These are phyloP conservation scores for Saccharomycopsis hybrid DNA, from an alignment of 1,139 yeast genomes.

Conservation along the genomic window DNA sequence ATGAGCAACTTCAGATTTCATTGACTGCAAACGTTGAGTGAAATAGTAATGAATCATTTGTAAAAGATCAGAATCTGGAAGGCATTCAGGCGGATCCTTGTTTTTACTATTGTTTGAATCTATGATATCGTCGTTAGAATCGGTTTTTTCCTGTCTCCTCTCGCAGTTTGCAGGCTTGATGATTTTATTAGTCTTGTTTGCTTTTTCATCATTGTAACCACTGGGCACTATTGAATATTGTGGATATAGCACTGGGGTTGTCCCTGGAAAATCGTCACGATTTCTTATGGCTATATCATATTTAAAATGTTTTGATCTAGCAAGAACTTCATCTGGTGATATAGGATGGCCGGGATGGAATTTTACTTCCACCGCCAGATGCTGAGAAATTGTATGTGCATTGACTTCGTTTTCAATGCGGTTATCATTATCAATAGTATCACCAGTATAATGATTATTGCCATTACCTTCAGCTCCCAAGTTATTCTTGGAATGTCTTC, in stretches of 20 bases:
- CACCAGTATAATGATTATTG: no score
- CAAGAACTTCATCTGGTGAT: constrained; percentile 18
- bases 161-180: no score
- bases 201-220: background rate
- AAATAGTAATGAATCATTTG: constrained; percentile 49
- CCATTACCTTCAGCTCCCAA: no score
- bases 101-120: background rate
- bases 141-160: no score
- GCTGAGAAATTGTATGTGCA: no score
- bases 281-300: constrained; percentile 23
- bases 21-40: constrained; percentile 24
- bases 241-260: no score
- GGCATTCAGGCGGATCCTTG: constrained; percentile 19
- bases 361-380: no score
- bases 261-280: constrained; percentile 4
- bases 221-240: no score
- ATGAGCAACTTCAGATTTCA: constrained; percentile 19
- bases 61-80: constrained; percentile 51
- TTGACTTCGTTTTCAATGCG: no score
- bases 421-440: no score
- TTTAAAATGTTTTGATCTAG: background rate
- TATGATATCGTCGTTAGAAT: background rate
- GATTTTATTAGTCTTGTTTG: constrained; percentile 12
- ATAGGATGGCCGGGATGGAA: no score
- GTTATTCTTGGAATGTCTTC: no score